Base-by-base conservation (phyloP, 345 rosid genomes). In the Euphorbia pulcherrima region DNA sequence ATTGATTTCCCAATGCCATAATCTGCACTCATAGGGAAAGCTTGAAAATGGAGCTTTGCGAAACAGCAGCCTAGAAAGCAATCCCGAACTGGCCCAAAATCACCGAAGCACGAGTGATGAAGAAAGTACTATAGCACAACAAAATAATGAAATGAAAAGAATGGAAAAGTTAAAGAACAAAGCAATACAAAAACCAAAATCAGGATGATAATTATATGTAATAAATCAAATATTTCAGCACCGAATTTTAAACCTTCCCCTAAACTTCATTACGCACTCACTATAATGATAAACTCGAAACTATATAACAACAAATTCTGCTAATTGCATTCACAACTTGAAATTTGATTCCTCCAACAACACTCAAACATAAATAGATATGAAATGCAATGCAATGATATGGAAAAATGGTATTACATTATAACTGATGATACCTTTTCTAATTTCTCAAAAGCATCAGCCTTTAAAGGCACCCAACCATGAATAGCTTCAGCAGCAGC, bases 361-460 rank as follows among this genome's bases (percentile, higher is more conserved):
- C n/a, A n/a, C n/a, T n/a, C n/a, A n/a, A n/a, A n/a, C n/a, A n/a
- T n/a, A n/a, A n/a, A n/a, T n/a, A n/a, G n/a, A 33, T 33, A 33
- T 7, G 7, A 33, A 33, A 33, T 33, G 37, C 37, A 33, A 7
- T 33, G 37, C 7, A 33, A 33, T 33, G 37, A 33, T 3, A n/a
- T 33, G 3, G 4, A 33, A 33, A 33, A 33, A 2, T 33, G 37
- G 37, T 3, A 33, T n/a, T n/a, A n/a, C n/a, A n/a, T n/a, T n/a
- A n/a, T n/a, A 60, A 26, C 20, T n/a, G 7, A 44, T 5, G 21
- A 17, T 70, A 89, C 96, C 96, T 89, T 89, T 64, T 89, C 96
- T 61, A 89, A 73, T 81, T 89, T 89, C 72, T 87, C 87, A 28
- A 75, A 89, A 57, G 89, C 81, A 60, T 89, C 92, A 29, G 96